Evolutionary conservation across 371 early-diverging fungal genomes (phyloP).

Genomic region (Caulochytrium protostelioides): DNA sequence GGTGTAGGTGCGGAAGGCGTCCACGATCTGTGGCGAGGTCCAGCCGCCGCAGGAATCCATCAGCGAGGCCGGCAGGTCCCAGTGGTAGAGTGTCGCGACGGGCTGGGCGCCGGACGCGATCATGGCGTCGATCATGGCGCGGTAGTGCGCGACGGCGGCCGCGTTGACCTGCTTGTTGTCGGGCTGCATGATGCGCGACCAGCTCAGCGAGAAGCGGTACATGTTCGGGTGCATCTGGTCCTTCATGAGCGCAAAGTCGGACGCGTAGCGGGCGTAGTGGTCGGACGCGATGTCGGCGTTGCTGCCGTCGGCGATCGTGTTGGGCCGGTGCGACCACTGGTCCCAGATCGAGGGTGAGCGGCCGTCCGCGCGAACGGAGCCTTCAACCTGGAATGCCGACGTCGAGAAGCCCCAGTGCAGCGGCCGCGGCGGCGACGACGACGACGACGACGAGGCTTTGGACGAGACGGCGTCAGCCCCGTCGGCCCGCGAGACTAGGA

Average conservation of each 20-base stretch:
- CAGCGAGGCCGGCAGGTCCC: constrained; percentile 11
- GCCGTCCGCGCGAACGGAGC: constrained; percentile 7
- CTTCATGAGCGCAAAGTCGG: constrained; percentile 7
- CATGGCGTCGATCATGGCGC: constrained; percentile 8
- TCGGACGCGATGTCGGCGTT: constrained; percentile 5
- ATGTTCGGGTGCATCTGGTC: constrained; percentile 5
- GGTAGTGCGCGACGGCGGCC: constrained; percentile 8
- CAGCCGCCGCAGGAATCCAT: constrained; percentile 8
- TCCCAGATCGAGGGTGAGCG: constrained; percentile 6
- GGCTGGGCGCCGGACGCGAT: constrained; percentile 6
- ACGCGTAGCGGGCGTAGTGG: constrained; percentile 6
- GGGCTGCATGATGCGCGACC: constrained; percentile 9
- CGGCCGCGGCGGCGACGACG: too few relatives aligned
- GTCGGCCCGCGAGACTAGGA: too few relatives aligned
- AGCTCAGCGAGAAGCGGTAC: constrained; percentile 11
- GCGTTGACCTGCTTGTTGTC: constrained; percentile 5
- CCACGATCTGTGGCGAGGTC: constrained; percentile 5
- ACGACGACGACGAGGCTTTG: too few relatives aligned
- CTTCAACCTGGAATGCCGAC: constrained; percentile 11
- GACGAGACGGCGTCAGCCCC: too few relatives aligned
- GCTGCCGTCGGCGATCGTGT: neutral
- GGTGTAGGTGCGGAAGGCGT: constrained; percentile 11
- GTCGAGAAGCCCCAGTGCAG: constrained; percentile 10
- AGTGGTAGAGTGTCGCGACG: constrained; percentile 10
- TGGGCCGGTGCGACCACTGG: neutral